Evolutionary conservation across 352 stramenopile species (phyloP), one percentile per base, ranked within the genome.

Genomic region (Phytophthora aleatoria): DNA sequence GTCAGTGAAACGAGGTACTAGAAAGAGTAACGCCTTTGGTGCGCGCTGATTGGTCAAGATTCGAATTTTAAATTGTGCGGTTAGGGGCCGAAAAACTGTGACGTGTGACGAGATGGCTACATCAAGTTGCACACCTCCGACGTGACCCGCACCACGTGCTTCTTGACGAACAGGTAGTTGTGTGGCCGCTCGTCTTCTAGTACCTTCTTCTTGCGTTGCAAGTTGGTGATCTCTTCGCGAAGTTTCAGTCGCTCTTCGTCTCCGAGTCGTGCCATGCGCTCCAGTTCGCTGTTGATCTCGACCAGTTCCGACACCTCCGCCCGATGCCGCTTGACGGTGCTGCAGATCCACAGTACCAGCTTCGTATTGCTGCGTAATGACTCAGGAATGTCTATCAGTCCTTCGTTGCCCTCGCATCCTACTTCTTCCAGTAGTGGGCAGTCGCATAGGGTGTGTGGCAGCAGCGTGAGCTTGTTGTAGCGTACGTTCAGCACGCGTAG

Each of bases 301-400:
- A 87, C 76, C 41, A 94, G 79, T 74, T 91, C 78, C 30, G 76
- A 51, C 36, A 94, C 82, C 53, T 91, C 76, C 2, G 57, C 58
- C 43, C 71, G 68, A 61, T 94, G 85, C 13, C 69, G 73, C 74
- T 92, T 91, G n/a, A 88, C 74, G n/a, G 73, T 89, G 33, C 72
- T 72, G 67, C 80, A 94, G 69, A 94, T 91, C 85, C 85, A 94
- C 9, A 94, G 59, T 56, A 92, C 83, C 35, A 94, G 76, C 57
- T 79, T 77, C 8, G 83, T 91, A 60, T 89, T 92, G 62, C 76
- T 74, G 1, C 78, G 79, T 15, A 94, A 56, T 2, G 77, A 83
- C 71, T 90, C 83, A 9, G 83, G 81, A 42, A 94, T 75, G 58
- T 92, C 79, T 7, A 62, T 62, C 5, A 94, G 65, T 11, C 74